Base-by-base conservation (phyloP, 164 flowering plant species). In the Aristolochia fimbriata region DNA sequence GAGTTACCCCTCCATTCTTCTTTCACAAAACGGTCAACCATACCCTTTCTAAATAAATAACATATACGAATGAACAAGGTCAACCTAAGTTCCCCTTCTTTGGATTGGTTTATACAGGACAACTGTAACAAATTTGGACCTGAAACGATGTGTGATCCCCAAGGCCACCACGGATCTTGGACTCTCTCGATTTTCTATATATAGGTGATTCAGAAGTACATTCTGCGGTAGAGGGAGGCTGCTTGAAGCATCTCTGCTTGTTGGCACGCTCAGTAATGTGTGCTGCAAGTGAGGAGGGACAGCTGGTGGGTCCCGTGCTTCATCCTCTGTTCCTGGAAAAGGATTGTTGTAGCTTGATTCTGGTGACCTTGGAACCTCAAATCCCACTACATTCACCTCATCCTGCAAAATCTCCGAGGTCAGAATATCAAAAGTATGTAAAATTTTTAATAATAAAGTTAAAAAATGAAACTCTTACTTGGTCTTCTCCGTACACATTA, bases 71-170 rank as follows among this genome's bases (percentile, higher is more conserved):
- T n/a, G 23, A 25, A 24, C 43, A 49, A 24, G 10, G 19, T 25
- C 25, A 52, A 43, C 37, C 22, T 23, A 64, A 6, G 60, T 47
- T 16, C 83, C 80, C 70, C 88, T 85, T 72, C 92, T 85, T 54
- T 68, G 86, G 43, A 87, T 88, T 22, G 94, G 94, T 81, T 86
- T 89, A 68, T 86, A 86, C 58, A 89, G 83, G 66, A 89, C 91
- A 37, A 86, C 89, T 5, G 89, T 86, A 13, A 89, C 94, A 65
- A 59, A 89, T 65, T 89, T 89, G 15, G 89, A 74, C 19, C 80
- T 84, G 68, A 86, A 86, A 20, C 96, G 86, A 64, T 89, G 96
- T 31, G 94, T 79, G 67, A 86, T 67, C n/a, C 96, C 91, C n/a
- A 89, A 83, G 31, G 91, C 96, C 60, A 86, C 89, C 1, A 89